Evolutionary conservation across 1,139 yeast genomes (phyloP), one percentile per base, ranked within the genome.

Genomic region (Hemisphaericaspora subhashii): DNA sequence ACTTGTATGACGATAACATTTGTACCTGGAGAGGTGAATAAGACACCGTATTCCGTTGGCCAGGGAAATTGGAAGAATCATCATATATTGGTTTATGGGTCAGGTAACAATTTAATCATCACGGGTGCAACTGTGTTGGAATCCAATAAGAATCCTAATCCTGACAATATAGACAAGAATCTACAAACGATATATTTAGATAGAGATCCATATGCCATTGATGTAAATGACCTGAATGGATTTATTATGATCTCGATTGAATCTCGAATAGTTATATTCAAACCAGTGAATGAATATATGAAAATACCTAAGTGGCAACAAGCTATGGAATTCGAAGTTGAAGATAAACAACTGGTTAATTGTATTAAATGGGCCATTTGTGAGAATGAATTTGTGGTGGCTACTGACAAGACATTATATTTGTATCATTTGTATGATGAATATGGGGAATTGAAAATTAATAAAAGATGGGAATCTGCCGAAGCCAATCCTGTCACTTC

Each of bases 21-120:
- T 55, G 76, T 86, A 26, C 96, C 96, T 2, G 97, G 97, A 1
- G 87, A 86, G 55, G 95, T 92, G 24, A 85, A 83, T 55, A 62
- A 70, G 33, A 60, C 75, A 2, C 65, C 68, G 10, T 74, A 77
- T 46, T 69, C 88, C 1, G 76, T 81, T 16, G 72, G 79, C 42
- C 86, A 83, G 48, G 76, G 73, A 5, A 63, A 66, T 40, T 89
- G 96, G 96, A 80, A 80, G 43, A 71, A 72, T 15, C 80, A 79
- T 45, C 76, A 81, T 40, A 62, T 89, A 7, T 64, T 86, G 20
- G 83, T 81, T 0, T 90, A 90, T 56, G 86, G 92, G 39, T 86
- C 96, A 2, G 97, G 96, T 1, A 88, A 89, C 62, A 89, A 88
- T 57, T 64, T 90, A 50, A 84, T 89, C 33, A 73, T 89, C 12